These are phyloP conservation scores for Pseudogymnoascus sp. DNA, from an alignment of 2,329 filamentous ascomycete species.

Conservation along the genomic window DNA sequence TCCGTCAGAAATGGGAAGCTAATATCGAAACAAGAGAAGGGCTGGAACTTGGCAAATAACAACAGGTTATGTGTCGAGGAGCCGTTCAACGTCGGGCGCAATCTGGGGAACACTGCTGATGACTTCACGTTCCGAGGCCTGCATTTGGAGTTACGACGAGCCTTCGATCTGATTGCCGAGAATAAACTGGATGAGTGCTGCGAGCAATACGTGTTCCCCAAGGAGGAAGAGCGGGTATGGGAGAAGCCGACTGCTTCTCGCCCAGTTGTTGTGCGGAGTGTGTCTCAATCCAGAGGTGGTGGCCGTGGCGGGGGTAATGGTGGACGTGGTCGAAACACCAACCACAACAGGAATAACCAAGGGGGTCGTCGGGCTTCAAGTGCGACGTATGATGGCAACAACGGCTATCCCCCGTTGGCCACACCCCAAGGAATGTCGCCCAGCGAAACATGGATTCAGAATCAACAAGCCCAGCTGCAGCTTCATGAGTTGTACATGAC, in stretches of 20 bases:
- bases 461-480: conserved; percentile 27
- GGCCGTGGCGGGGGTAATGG: conserved; percentile 23
- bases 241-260: conserved; percentile 48
- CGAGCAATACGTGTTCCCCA: conserved; percentile 80
- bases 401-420: conserved; percentile 17
- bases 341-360: conserved; percentile 20
- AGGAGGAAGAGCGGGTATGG: conserved; percentile 59
- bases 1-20: conserved; percentile 77
- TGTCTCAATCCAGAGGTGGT: conserved; percentile 47
- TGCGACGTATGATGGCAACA: conserved; percentile 24
- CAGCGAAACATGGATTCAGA: conserved; percentile 27
- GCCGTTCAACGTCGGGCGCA: conserved; percentile 83
- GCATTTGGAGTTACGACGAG: conserved; percentile 79
- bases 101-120: conserved; percentile 92
- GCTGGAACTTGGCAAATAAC: conserved; percentile 72
- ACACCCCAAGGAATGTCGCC: conserved; percentile 20
- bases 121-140: conserved; percentile 89
- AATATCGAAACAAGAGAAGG: conserved; percentile 75
- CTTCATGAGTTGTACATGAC: conserved; percentile 30
- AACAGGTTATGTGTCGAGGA: conserved; percentile 92
- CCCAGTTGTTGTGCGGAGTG: conserved; percentile 49
- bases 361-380: conserved; percentile 26
- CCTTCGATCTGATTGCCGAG: conserved; percentile 73
- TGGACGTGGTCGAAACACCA: conserved; percentile 21
- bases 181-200: conserved; percentile 77